Base-by-base conservation (phyloP, 2,329 filamentous ascomycete genomes). In the Albifimbria verrucaria region DNA sequence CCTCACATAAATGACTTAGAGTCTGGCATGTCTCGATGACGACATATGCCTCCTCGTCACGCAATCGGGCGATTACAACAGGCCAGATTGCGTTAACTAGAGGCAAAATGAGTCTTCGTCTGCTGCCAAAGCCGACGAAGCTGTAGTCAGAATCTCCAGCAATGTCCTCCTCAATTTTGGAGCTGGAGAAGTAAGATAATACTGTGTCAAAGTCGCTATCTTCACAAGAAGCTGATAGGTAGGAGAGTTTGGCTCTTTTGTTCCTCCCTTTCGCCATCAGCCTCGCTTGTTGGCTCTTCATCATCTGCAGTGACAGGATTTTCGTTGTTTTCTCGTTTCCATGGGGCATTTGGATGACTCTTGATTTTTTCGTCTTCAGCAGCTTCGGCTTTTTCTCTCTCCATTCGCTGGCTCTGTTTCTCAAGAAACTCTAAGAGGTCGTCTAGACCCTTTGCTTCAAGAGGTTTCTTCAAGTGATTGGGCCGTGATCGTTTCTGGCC, bases 1-100 rank as follows among this genome's bases (percentile, higher is more conserved):
- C 76, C 52, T 76, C 73, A 65, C 90, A 95, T 52, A 97, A 78
- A 11, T 80, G 74, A 2, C 76, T 76, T 3, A 97, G 75, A 1
- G 90, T 82, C 15, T 85, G 78, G 54, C 90, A 85, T 6, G 91
- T 86, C 17, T 86, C 83, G 9, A 88, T 80, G 2, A 82, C 81
- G 10, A 97, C 82, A 63, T 85, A 88, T 0, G 82, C 74, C 67
- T 91, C 86, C 4, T 72, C 58, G 57, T 91, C 89, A 58, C 85
- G 81, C 6, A 91, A 74, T 22, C 86, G 79, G n/a, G 79, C 77
- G 2, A 87, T 74, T 5, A 96, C 74, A 7, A 95, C 87, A 0
- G 92, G 92, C 93, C 93, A 99, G 7, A 97, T 77, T 3, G 88
- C 87, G 69, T 97, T 94, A 60, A 97, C 85, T 0, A 97, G 79